Conservation (phyloP, 345 rosid genomes). For the Salix exigua region DNA sequence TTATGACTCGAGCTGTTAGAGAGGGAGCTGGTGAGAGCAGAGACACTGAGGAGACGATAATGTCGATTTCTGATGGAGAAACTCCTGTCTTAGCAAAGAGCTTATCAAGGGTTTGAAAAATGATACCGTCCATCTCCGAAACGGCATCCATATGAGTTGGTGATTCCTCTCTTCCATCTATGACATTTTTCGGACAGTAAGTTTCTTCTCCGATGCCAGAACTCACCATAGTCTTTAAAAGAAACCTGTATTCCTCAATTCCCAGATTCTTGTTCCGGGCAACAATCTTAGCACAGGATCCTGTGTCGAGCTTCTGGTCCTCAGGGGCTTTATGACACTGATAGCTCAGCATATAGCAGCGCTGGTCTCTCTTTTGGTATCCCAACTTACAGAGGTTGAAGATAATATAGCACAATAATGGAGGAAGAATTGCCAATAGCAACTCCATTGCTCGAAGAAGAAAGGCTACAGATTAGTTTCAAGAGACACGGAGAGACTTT, state of each 20-base stretch:
- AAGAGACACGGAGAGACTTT: neutral
- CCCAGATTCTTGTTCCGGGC: constrained; percentile 12
- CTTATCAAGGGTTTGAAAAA: constrained; percentile 16
- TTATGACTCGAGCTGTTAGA: constrained; percentile 17
- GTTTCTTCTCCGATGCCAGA: constrained; percentile 26
- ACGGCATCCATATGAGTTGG: constrained; percentile 10
- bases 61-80: constrained; percentile 22
- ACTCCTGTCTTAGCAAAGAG: constrained; percentile 22
- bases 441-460: neutral
- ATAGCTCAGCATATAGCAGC: constrained; percentile 19
- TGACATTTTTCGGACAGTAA: constrained; percentile 9
- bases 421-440: neutral
- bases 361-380: neutral
- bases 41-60: constrained; percentile 23
- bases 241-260: constrained; percentile 19
- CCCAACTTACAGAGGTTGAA: neutral
- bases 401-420: neutral
- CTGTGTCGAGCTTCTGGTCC: constrained; percentile 13
- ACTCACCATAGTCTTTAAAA: constrained; percentile 6
- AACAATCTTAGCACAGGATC: neutral
- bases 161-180: constrained; percentile 26
- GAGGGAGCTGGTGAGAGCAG: constrained; percentile 27
- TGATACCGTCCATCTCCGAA: constrained; percentile 22
- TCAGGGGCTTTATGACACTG: constrained; percentile 17
- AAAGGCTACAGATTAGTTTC: neutral